Conservation (phyloP, 2,329 filamentous ascomycete genomes). For the Anthostomella pinea region DNA sequence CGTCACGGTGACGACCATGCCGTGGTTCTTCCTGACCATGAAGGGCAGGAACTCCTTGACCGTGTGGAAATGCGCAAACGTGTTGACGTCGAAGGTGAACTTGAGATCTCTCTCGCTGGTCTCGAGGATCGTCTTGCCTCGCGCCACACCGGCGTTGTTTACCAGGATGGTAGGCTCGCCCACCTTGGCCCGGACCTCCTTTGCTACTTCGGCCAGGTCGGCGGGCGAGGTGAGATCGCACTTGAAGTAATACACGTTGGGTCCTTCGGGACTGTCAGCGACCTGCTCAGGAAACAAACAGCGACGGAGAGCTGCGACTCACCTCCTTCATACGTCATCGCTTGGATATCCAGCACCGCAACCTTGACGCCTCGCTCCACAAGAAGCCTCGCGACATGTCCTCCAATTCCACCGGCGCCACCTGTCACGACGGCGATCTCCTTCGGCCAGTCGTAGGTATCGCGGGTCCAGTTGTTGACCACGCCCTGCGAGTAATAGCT, state of each 20-base stretch:
- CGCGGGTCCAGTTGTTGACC: constrained; percentile 48
- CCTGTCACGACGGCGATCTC: constrained; percentile 75
- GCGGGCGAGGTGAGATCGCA: constrained; percentile 65
- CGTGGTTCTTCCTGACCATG: constrained; percentile 50
- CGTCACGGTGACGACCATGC: constrained; percentile 55
- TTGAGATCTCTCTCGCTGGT: constrained; percentile 41
- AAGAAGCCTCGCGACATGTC: constrained; percentile 61
- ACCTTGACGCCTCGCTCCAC: constrained; percentile 64
- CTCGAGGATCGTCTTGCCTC: constrained; percentile 45
- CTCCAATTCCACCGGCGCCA: constrained; percentile 71
- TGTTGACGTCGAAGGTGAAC: constrained; percentile 51
- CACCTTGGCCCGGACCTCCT: constrained; percentile 38
- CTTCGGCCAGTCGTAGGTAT: constrained; percentile 61
- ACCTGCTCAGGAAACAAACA: background rate
- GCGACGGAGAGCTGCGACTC: constrained; percentile 3
- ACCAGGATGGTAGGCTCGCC: constrained; percentile 36
- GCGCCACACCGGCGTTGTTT: constrained; percentile 41
- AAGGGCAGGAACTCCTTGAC: constrained; percentile 50
- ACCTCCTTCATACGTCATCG: constrained; percentile 30
- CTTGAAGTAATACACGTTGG: constrained; percentile 64
- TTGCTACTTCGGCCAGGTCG: constrained; percentile 41
- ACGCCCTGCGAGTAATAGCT: constrained; percentile 49
- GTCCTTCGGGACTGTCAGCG: constrained; percentile 36
- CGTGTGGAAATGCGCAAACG: constrained; percentile 48
- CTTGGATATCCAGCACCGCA: constrained; percentile 68